Base-by-base conservation (phyloP, 2,329 filamentous ascomycete genomes). In the Diaporthe citrichinensis region DNA sequence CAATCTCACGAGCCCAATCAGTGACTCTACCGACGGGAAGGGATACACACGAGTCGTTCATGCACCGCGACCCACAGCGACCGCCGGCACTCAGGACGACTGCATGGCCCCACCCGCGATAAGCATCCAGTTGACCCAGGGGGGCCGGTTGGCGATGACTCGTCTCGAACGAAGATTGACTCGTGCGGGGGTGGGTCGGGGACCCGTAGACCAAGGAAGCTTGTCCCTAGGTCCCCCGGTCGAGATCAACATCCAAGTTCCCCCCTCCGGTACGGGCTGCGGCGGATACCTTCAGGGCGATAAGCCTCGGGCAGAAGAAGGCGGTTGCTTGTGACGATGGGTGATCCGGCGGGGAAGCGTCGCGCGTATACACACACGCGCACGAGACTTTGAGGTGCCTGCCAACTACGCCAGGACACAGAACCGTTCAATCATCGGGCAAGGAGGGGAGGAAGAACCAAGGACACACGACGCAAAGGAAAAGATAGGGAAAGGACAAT, bases 41-140 rank as follows among this genome's bases (percentile, higher is more conserved):
- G 65, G 65, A 68, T 53, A 68, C 65, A 68, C 65, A 53, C 65
- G 65, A 68, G 46, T 68, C 65, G 46, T 68, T 68, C 65, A 53
- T 53, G 46, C 46, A 53, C 23, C 46, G 7, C 2, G 9, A 67
- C 23, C 31, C 49, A 44, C 39, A 44, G 23, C 59, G 23, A 8
- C 59, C 59, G 31, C 31, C 46, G 46, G 65, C 46, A 53, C 31
- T 53, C 23, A 25, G 2, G 7, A n/a, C 4, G n/a, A 20, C 65
- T n/a, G 28, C 8, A 14, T 28, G n/a, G n/a, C 46, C 46, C 65
- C 65, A 68, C 65, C 62, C 14, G 31, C 25, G 65, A 68, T 68
- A 68, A 68, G 65, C 65, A 53, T 28, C 8, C 34, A 36, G n/a
- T 17, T 28, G 58, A 28, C 36, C n/a, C 25, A 44, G 28, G 25